phyloP scores from a whole-genome alignment of 176 grass and related monocot species.

The Zea mays region DNA sequence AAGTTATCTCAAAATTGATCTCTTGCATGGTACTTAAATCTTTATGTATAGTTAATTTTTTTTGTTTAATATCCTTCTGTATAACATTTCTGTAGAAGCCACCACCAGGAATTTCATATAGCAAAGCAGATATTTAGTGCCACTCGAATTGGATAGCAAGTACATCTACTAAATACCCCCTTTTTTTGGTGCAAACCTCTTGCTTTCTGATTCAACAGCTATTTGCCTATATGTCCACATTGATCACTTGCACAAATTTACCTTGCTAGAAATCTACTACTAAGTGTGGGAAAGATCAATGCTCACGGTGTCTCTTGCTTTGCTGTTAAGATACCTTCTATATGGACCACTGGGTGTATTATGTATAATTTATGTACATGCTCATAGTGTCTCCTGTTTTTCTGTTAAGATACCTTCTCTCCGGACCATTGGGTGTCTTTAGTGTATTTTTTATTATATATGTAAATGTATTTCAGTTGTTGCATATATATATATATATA shows the following conservation, averaged over 20 bases:
- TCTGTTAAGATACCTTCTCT: background rate
- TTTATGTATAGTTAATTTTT: background rate
- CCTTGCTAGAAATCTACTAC: constrained; percentile 1
- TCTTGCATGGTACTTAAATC: background rate
- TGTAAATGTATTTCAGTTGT: background rate
- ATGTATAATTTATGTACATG: constrained; percentile 5
- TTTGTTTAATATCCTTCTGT: background rate
- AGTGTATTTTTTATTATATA: background rate
- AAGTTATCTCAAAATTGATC: background rate
- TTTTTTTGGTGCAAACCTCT: background rate
- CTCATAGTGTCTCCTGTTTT: background rate
- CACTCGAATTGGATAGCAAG: background rate
- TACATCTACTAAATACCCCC: background rate
- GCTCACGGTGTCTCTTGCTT: background rate
- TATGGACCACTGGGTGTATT: background rate
- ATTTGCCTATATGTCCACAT: constrained; percentile 19
- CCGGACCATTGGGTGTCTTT: background rate
- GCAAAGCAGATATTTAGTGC: background rate
- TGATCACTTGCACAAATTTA: constrained; percentile 11
- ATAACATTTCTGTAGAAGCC: background rate
- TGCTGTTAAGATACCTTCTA: background rate
- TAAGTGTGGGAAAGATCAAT: constrained; percentile 1
- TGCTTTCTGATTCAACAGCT: background rate
- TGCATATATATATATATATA: no score
- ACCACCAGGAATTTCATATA: background rate